Evolutionary conservation across 2,329 filamentous ascomycete genomes (phyloP).

Genomic region (Chaetomium sp.): DNA sequence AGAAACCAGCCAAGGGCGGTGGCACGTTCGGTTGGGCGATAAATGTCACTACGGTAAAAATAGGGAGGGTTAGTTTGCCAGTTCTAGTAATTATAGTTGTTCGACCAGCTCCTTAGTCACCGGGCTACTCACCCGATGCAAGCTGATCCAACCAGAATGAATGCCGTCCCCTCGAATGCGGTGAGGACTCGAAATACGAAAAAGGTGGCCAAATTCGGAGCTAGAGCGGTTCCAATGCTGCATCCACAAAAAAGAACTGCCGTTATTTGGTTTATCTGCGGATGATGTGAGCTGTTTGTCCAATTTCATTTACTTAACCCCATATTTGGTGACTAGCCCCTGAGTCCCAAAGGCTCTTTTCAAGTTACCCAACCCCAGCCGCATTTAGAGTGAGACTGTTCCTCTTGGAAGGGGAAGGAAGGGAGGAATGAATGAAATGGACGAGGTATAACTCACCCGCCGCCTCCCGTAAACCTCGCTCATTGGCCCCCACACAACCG

Average conservation of each 20-base stretch:
- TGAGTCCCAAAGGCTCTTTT: background rate
- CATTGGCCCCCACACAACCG: conserved; percentile 61
- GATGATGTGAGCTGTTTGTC: background rate
- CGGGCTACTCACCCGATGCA: conserved; percentile 43
- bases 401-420: background rate
- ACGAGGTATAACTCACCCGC: conserved; percentile 31
- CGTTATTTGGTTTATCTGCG: conserved; percentile 47
- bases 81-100: background rate
- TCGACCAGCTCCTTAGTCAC: too few species aligned
- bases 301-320: background rate
- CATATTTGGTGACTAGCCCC: background rate
- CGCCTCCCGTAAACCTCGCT: conserved; percentile 51
- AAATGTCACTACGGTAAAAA: conserved; percentile 37
- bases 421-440: background rate
- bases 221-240: conserved; percentile 58
- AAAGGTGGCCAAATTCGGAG: conserved; percentile 59
- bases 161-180: conserved; percentile 63
- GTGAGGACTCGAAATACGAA: conserved; percentile 64
- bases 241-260: conserved; percentile 56
- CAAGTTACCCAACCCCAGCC: too few species aligned
- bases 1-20: conserved; percentile 63
- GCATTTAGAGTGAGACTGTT: too few species aligned
- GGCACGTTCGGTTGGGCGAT: conserved; percentile 54
- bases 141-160: conserved; percentile 59
- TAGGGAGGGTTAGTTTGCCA: background rate